These are phyloP conservation scores for Aspergillus sp. DNA, from an alignment of 2,329 filamentous ascomycete genomes.

Conservation along the genomic window DNA sequence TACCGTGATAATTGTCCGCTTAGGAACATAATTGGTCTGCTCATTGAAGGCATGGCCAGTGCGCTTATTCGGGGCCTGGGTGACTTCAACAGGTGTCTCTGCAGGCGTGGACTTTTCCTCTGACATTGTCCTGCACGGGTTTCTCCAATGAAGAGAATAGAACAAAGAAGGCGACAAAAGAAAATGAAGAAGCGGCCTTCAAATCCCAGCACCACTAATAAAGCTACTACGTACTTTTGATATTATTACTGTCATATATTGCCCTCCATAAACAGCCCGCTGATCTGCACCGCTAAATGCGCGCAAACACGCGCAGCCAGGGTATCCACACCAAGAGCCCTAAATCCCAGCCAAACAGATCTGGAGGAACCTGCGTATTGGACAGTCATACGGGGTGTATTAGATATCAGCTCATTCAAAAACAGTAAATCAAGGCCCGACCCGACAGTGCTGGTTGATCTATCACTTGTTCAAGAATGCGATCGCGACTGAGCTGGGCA, in stretches of 20 bases:
- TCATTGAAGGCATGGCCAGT: slow-evolving; percentile 40
- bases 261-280: background rate
- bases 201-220: too few relatives aligned
- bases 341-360: too few relatives aligned
- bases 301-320: slow-evolving; percentile 25
- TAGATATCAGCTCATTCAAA: too few relatives aligned
- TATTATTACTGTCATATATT: background rate
- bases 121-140: background rate
- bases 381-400: too few relatives aligned
- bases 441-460: slow-evolving; percentile 1
- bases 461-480: background rate
- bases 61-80: background rate
- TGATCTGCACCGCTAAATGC: slow-evolving; percentile 9
- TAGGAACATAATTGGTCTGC: slow-evolving; percentile 50
- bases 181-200: background rate
- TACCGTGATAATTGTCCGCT: slow-evolving; percentile 46
- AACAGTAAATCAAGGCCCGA: slow-evolving; percentile 6
- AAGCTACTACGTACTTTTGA: too few relatives aligned
- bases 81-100: background rate
- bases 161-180: background rate
- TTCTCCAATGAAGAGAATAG: background rate
- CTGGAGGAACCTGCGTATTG: too few relatives aligned
- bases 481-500: too few relatives aligned
- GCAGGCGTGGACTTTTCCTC: too few relatives aligned
- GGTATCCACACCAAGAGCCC: slow-evolving; percentile 9